These are phyloP conservation scores for Chaetomidium leptoderma DNA, from an alignment of 495 filamentous ascomycete genomes.

Conservation along the genomic window DNA sequence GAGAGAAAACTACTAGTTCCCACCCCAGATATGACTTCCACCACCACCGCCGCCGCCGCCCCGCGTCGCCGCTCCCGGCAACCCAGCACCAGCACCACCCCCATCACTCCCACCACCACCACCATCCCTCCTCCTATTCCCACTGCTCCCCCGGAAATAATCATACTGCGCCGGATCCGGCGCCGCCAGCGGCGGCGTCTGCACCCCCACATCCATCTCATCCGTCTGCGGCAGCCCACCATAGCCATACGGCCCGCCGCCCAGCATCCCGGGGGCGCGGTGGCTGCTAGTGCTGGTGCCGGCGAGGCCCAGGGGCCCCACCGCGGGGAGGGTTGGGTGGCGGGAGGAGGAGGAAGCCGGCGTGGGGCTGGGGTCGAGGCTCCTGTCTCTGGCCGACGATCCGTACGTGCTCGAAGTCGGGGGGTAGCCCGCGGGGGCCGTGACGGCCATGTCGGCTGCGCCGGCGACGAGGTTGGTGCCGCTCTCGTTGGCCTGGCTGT, in stretches of 20 bases:
- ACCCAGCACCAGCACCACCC: neutral
- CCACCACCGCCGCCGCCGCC: neutral
- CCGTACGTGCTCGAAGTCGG: conserved; percentile 18
- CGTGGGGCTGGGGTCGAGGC: conserved; percentile 20
- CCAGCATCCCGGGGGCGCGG: conserved; percentile 38
- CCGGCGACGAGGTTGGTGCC: conserved; percentile 40
- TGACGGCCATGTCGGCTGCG: conserved; percentile 41
- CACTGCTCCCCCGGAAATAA: conserved; percentile 31
- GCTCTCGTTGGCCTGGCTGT: conserved; percentile 43
- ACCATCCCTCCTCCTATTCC: conserved; percentile 11
- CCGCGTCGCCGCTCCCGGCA: conserved; percentile 20
- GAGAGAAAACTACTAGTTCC: conserved; percentile 18
- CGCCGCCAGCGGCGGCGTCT: conserved; percentile 24
- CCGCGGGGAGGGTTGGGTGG: neutral
- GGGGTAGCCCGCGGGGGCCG: conserved; percentile 28
- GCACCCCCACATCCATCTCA: conserved; percentile 33
- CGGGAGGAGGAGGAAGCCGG: neutral
- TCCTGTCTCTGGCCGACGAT: conserved; percentile 26
- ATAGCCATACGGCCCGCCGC: conserved; percentile 51
- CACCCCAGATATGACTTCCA: conserved; percentile 21
- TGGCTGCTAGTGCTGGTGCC: neutral
- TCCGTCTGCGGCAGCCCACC: conserved; percentile 48
- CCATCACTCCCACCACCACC: conserved; percentile 7
- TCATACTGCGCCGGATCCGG: conserved; percentile 33
- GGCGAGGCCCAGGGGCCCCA: neutral